phyloP scores from a whole-genome alignment of 78 protist genomes.

The Dictyostelium citrinum region DNA sequence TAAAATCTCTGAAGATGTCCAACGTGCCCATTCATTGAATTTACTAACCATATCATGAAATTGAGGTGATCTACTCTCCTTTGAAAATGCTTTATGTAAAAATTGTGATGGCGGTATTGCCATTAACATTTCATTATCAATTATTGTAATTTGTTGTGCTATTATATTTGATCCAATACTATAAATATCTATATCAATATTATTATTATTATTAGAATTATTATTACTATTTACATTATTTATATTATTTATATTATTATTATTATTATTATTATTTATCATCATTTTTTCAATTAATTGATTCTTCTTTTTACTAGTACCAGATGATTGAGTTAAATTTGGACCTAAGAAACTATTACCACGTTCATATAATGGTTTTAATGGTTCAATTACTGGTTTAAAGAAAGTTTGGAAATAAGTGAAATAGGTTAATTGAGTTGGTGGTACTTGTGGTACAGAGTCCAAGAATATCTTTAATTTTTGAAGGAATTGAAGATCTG shows the following conservation, averaged over 20 bases:
- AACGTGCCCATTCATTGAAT: slow-evolving; percentile 69
- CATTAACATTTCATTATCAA: slow-evolving; percentile 57
- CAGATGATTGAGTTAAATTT: not conserved
- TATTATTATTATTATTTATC: not conserved
- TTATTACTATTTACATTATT: not conserved
- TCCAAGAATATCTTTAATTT: slow-evolving; percentile 27
- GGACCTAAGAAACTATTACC: slow-evolving; percentile 41
- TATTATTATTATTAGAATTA: not conserved
- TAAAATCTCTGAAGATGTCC: slow-evolving; percentile 41
- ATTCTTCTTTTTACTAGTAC: not conserved
- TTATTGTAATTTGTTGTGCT: slow-evolving; percentile 42
- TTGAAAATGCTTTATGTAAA: slow-evolving; percentile 59
- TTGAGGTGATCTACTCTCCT: slow-evolving; percentile 22
- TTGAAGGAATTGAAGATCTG: slow-evolving; percentile 31
- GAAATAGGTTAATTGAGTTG: slow-evolving; percentile 8
- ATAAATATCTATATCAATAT: slow-evolving; percentile 25
- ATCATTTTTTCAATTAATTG: not conserved
- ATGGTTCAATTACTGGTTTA: not conserved
- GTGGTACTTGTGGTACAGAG: not conserved
- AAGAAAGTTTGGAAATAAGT: slow-evolving; percentile 37
- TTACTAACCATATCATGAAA: slow-evolving; percentile 54
- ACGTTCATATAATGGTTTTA: slow-evolving; percentile 42
- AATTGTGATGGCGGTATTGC: slow-evolving; percentile 62
- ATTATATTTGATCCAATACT: slow-evolving; percentile 18
- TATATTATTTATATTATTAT: not conserved